Conservation (phyloP, 495 filamentous ascomycete genomes). For the Zalerion maritima region DNA sequence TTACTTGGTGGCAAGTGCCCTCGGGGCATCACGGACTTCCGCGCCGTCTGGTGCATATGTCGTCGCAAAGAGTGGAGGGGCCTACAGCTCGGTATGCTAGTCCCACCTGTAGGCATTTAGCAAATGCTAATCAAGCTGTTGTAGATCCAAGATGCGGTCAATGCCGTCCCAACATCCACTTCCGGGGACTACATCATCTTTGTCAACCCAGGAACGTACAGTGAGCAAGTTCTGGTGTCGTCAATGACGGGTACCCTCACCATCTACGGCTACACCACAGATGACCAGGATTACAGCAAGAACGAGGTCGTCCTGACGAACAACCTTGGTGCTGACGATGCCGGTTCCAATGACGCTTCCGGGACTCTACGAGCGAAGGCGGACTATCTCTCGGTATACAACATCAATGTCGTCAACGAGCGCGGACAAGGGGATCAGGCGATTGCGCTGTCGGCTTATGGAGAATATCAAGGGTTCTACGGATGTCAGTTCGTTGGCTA, state of each 20-base stretch:
- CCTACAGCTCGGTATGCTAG: too few species aligned
- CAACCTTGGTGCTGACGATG: constrained; percentile 24
- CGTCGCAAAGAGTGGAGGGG: too few species aligned
- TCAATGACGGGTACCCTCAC: constrained; percentile 34
- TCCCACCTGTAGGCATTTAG: too few species aligned
- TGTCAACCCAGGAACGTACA: constrained; percentile 43
- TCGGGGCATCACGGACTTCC: too few species aligned
- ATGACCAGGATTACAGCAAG: constrained; percentile 34
- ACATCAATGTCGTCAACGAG: constrained; percentile 9
- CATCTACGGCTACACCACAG: constrained; percentile 47
- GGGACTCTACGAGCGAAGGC: neutral
- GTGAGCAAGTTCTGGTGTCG: constrained; percentile 43
- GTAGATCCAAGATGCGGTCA: too few species aligned
- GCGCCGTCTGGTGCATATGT: too few species aligned
- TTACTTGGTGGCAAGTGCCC: too few species aligned
- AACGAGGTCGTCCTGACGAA: constrained; percentile 48
- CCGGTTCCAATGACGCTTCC: constrained; percentile 11
- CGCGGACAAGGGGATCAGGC: constrained; percentile 3
- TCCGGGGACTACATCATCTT: constrained; percentile 58
- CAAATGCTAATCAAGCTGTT: too few species aligned
- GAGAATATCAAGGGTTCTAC: constrained; percentile 15
- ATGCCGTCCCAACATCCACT: too few species aligned
- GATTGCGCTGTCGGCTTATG: constrained; percentile 7
- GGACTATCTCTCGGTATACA: constrained; percentile 6
- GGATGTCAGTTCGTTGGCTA: constrained; percentile 31